Evolutionary conservation across 768 basidiomycete genomes (phyloP).

Genomic region (Tylopilus cervinicoccineus): DNA sequence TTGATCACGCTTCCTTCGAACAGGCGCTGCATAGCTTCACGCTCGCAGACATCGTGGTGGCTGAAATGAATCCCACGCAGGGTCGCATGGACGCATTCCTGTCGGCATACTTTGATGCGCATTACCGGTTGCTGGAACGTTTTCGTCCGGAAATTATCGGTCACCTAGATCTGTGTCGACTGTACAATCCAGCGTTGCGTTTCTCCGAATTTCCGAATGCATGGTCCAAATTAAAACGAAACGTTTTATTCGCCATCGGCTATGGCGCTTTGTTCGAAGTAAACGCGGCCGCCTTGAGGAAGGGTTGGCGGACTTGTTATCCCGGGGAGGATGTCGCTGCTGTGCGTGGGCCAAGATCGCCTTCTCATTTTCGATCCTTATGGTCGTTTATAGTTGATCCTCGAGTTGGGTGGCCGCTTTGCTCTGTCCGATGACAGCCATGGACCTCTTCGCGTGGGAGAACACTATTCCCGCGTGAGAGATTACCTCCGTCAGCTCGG

Average conservation of each 20-base stretch:
- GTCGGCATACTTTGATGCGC: slow-evolving; percentile 79
- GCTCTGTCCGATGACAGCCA: slow-evolving; percentile 96
- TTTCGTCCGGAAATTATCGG: slow-evolving; percentile 88
- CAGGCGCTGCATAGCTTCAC: slow-evolving; percentile 48
- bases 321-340: slow-evolving; percentile 75
- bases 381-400: slow-evolving; percentile 54
- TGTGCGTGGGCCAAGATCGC: slow-evolving; percentile 42
- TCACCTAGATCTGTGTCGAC: slow-evolving; percentile 88
- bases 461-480: slow-evolving; percentile 70
- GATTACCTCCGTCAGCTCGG: slow-evolving; percentile 62
- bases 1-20: slow-evolving; percentile 71
- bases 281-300: slow-evolving; percentile 90
- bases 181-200: slow-evolving; percentile 66
- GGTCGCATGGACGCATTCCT: slow-evolving; percentile 46
- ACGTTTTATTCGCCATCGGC: slow-evolving; percentile 61
- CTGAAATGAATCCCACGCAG: slow-evolving; percentile 21
- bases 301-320: slow-evolving; percentile 84
- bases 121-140: slow-evolving; percentile 62
- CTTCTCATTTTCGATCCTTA: slow-evolving; percentile 8
- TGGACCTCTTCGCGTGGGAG: slow-evolving; percentile 80
- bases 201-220: slow-evolving; percentile 57
- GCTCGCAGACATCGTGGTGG: slow-evolving; percentile 27
- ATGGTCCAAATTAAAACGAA: slow-evolving; percentile 66
- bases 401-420: slow-evolving; percentile 65
- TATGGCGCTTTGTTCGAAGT: slow-evolving; percentile 94